Evolutionary conservation across 192 early-diverging fungal genomes (phyloP), one percentile per base, ranked within the genome.

Genomic region (Entomortierella lignicola): DNA sequence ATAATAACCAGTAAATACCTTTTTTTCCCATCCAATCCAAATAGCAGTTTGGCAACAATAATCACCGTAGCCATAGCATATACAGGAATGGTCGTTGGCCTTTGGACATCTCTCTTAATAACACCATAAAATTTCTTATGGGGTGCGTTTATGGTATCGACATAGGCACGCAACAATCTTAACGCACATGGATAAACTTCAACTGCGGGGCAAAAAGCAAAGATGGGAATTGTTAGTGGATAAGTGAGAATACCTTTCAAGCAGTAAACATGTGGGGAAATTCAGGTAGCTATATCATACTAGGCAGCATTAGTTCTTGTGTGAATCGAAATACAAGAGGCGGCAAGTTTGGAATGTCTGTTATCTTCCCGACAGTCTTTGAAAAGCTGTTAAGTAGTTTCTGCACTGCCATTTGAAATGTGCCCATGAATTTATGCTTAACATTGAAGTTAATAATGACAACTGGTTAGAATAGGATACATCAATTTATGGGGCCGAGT

Each of bases 261-360:
- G 10, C 34, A 37, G 34, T 7, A 37, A 37, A 10, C 34, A 37
- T 10, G 10, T 10, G 34, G 10, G 34, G 10, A n/a, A n/a, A n/a
- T n/a, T 37, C 34, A 10, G 34, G 34, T 15, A 47, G 44, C 17
- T 47, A 47, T 20, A 29, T 7, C 60, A 59, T 70, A 79, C 75
- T 62, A 31, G 75, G 75, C 18, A 79, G 41, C 75, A 70, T 70
- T 7, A 79, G 55, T 18, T 79, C 62, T 18, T 79, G 66, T 0
- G 55, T 43, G 41, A 70, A 79, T 4, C 75, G 66, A n/a, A 55
- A 60, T 4, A 79, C 32, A n/a, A 79, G 55, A 5, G 57, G 51
- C 4, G 66, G 61, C 25, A 44, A n/a, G 30, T 77, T 68, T 25
- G 66, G 60, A 42, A 31, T 31, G 0, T 18, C 11, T 7, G 30